Conservation (phyloP, 208 protist species). For the Leishmania turanica region DNA sequence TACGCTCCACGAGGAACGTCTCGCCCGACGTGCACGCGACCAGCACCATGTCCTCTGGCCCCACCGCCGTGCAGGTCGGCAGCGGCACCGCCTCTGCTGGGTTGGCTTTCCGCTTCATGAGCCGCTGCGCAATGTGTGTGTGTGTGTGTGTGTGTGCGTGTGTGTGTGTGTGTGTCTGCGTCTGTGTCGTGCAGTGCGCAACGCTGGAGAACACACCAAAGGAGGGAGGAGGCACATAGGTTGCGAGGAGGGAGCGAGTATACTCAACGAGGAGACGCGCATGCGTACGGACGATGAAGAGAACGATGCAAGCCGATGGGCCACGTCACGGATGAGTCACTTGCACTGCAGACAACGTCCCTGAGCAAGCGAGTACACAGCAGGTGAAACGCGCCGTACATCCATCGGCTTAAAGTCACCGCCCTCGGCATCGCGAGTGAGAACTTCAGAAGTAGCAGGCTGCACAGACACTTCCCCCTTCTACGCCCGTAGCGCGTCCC, state of each 20-base stretch:
- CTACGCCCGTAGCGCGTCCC: background rate
- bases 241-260: background rate
- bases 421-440: background rate
- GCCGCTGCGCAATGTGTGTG: background rate
- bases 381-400: background rate
- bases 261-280: background rate
- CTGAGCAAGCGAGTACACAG: background rate
- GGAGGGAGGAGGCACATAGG: background rate
- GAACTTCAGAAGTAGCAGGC: background rate
- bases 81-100: slow-evolving; percentile 18
- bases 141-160: background rate
- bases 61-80: slow-evolving; percentile 25
- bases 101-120: slow-evolving; percentile 30
- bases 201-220: background rate
- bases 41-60: slow-evolving; percentile 51
- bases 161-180: too few relatives aligned
- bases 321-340: background rate
- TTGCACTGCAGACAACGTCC: background rate
- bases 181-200: background rate
- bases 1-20: slow-evolving; percentile 62
- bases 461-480: background rate
- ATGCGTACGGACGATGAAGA: background rate
- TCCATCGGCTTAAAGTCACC: background rate
- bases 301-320: background rate
- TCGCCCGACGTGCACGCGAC: slow-evolving; percentile 45